Conservation (phyloP, 2,329 filamentous ascomycete species). For the Biscogniauxia sp. region DNA sequence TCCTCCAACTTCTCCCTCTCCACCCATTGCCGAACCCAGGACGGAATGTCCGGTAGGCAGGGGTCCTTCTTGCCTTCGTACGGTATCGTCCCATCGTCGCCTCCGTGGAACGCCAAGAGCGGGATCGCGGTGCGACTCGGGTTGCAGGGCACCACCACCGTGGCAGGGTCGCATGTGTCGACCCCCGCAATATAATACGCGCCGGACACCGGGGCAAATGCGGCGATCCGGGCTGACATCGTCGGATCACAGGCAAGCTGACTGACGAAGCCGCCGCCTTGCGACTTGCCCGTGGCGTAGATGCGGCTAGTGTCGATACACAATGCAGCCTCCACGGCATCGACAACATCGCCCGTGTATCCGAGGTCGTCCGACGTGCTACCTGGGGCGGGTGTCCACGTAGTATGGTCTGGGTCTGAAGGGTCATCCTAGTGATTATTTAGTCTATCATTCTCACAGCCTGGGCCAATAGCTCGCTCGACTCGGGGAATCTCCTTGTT, state of each 20-base stretch:
- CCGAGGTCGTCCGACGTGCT: constrained; percentile 2
- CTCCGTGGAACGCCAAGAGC: constrained; percentile 51
- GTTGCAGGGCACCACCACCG: constrained; percentile 36
- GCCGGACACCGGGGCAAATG: constrained; percentile 29
- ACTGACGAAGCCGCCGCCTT: constrained; percentile 27
- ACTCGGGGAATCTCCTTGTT: too few species aligned
- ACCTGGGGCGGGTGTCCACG: background rate
- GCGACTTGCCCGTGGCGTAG: constrained; percentile 30
- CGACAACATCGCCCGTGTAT: constrained; percentile 3
- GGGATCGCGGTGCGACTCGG: constrained; percentile 38
- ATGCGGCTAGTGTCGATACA: constrained; percentile 27
- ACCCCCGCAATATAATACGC: constrained; percentile 24
- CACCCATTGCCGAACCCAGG: constrained; percentile 40
- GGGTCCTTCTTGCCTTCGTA: constrained; percentile 43
- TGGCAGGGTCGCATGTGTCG: constrained; percentile 32
- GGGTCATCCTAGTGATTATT: background rate
- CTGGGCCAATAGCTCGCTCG: background rate
- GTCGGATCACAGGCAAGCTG: constrained; percentile 25
- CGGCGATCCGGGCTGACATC: constrained; percentile 24
- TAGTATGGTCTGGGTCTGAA: background rate
- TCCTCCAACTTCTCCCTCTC: constrained; percentile 24
- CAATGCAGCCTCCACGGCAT: constrained; percentile 6
- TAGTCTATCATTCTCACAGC: background rate
- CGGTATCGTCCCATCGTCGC: constrained; percentile 42
- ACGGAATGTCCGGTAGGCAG: constrained; percentile 42